Evolutionary conservation across 1,139 yeast genomes (phyloP), one percentile per base, ranked within the genome.

Genomic region (Suhomyces taliae): DNA sequence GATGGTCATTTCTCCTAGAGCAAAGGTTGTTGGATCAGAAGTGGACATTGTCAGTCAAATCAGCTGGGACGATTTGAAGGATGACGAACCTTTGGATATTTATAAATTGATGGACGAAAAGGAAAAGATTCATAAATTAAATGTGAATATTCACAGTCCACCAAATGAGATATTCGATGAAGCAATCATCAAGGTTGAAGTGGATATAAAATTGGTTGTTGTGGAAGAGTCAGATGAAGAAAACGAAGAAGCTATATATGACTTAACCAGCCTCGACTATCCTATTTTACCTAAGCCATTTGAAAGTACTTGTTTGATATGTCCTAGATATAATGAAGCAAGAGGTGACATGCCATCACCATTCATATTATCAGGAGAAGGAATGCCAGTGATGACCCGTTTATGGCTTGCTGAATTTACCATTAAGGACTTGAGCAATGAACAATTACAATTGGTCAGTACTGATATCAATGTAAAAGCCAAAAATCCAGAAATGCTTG

Each of bases 341-440:
- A 37, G 42, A 0, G 50, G 49, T 27, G 74, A 70, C 35, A 66
- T 80, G 61, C 81, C 82, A 0, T 70, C 70, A 10, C 73, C 80
- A 1, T 78, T 79, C 48, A 54, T 72, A 3, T 43, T 70, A 19
- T 33, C 49, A 3, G 57, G 51, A 7, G 52, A 50, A 8, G 37
- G 47, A 4, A 61, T 71, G 62, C 82, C 84, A 0, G 66, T 70
- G 37, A 76, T 78, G 4, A 61, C 72, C 3, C 64, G 87, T 45
- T 53, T 64, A 8, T 82, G 87, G 87, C 54, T 64, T 36, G 73
- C 71, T 7, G 67, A 65, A 36, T 50, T 67, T 4, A 39, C 49
- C 0, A 42, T 72, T 4, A 43, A 48, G 15, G 44, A 40, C 5
- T 37, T 49, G 14, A 47, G 43, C 10, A 10, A 35, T 4, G 48